Evolutionary conservation across 805 yeast genomes (phyloP).

Genomic region (Candida sithepensis): DNA sequence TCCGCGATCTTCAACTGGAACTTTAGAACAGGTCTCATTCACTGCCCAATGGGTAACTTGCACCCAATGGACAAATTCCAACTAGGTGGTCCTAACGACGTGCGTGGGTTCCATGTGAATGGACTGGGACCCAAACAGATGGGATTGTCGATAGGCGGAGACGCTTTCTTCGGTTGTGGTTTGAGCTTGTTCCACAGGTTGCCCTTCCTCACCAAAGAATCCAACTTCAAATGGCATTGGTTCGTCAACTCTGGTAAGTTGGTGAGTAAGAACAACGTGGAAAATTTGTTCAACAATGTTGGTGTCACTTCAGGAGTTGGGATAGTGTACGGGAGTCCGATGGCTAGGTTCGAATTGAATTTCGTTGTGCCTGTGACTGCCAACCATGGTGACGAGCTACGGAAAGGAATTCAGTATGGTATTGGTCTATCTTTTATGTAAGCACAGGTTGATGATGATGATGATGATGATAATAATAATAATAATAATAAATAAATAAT

Average conservation of each 20-base stretch:
- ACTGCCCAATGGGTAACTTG: slow-evolving; percentile 16
- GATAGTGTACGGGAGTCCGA: slow-evolving; percentile 50
- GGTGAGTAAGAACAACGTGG: slow-evolving; percentile 18
- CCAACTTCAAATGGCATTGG: slow-evolving; percentile 46
- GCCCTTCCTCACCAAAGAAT: slow-evolving; percentile 39
- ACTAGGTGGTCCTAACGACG: slow-evolving; percentile 59
- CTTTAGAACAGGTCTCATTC: slow-evolving; percentile 27
- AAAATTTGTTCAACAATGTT: slow-evolving; percentile 17
- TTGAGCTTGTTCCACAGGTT: slow-evolving; percentile 39
- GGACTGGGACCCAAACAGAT: slow-evolving; percentile 55
- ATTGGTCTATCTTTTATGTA: slow-evolving; percentile 56
- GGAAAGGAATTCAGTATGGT: slow-evolving; percentile 58
- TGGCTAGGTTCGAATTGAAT: slow-evolving; percentile 56
- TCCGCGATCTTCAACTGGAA: slow-evolving; percentile 21
- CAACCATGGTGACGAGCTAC: slow-evolving; percentile 41
- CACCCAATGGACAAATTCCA: slow-evolving; percentile 50
- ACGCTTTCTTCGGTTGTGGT: slow-evolving; percentile 44
- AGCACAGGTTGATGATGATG: too few species aligned
- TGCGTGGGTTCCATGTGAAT: slow-evolving; percentile 47
- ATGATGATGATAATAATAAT: not conserved
- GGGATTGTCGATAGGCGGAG: slow-evolving; percentile 51
- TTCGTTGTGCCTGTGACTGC: slow-evolving; percentile 47
- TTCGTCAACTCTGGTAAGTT: slow-evolving; percentile 48
- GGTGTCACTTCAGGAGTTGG: slow-evolving; percentile 47
- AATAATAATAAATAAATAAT: not conserved